Conservation (phyloP, 2,329 filamentous ascomycete species). For the Acephala macrosclerotiorum region DNA sequence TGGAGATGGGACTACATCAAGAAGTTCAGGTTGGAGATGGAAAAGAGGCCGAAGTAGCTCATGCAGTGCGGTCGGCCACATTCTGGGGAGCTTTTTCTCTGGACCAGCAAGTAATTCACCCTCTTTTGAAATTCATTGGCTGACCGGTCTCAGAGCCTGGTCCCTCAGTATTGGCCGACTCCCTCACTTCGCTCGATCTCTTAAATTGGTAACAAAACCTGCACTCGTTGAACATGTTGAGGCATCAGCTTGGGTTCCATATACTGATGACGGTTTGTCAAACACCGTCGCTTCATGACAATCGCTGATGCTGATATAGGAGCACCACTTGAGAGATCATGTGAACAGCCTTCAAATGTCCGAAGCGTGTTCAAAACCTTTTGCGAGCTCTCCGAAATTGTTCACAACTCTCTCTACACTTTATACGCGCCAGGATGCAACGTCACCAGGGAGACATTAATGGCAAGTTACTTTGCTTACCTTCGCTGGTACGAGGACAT, state of each 20-base stretch:
- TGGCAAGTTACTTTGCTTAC: slow-evolving; percentile 72
- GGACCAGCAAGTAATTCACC: slow-evolving; percentile 67
- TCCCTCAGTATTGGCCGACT: slow-evolving; percentile 69
- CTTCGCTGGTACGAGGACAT: slow-evolving; percentile 75
- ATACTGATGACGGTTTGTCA: slow-evolving; percentile 42
- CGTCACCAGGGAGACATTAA: slow-evolving; percentile 68
- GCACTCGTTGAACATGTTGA: slow-evolving; percentile 67
- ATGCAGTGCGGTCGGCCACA: slow-evolving; percentile 56
- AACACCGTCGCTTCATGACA: background rate
- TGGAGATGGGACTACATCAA: slow-evolving; percentile 51
- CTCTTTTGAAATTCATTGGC: slow-evolving; percentile 58
- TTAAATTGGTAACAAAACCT: slow-evolving; percentile 64
- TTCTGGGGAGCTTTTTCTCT: slow-evolving; percentile 55
- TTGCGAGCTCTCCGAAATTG: slow-evolving; percentile 75
- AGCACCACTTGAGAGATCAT: slow-evolving; percentile 60
- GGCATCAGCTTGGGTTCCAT: slow-evolving; percentile 57
- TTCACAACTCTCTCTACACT: slow-evolving; percentile 65
- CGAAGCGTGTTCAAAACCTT: slow-evolving; percentile 73
- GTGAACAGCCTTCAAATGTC: slow-evolving; percentile 72
- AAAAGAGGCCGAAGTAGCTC: slow-evolving; percentile 55
- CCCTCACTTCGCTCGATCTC: slow-evolving; percentile 65
- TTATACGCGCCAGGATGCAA: slow-evolving; percentile 74
- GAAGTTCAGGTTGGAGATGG: slow-evolving; percentile 29
- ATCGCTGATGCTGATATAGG: slow-evolving; percentile 29
- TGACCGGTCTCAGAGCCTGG: slow-evolving; percentile 60